Base-by-base conservation (phyloP, 352 stramenopile genomes). In the Pythium aphanidermatum region DNA sequence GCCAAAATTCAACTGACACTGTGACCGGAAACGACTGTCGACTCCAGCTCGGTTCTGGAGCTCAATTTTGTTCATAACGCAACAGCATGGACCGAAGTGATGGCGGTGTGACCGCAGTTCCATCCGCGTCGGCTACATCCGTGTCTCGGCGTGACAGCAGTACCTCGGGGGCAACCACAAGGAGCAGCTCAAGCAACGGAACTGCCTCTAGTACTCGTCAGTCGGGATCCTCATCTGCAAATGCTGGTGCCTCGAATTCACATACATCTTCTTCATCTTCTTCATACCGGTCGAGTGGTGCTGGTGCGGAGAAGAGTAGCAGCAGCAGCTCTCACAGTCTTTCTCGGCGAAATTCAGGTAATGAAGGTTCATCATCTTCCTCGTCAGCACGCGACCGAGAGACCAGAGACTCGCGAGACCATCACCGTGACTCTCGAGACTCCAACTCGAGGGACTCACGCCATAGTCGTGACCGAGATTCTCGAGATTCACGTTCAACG, bases 321-420 rank as follows among this genome's bases (percentile, higher is more conserved):
- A 46, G 44, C 10, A 28, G 50, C 4, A 27, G 28, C 6, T 48
- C 28, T 11, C 42, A 63, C n/a, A 26, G 51, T 29, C 38, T 78
- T 11, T 65, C 73, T 19, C 69, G 70, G 3, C 73, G 76, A 26
- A 74, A 71, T 39, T 84, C 73, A 29, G 35, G 34, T 17, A 42
- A 42, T 25, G 45, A 32, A 8, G 45, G 24, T 8, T 14, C 34
- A 14, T 34, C 23, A 4, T 44, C 37, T 5, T 44, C 39, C 16
- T 51, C 46, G 5, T 40, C 46, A 4, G 16, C 23, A 32, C 21
- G 24, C 38, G 38, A 45, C 21, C 38, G 38, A 10, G 36, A 38
- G 25, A 31, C 37, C 14, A 43, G 51, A 25, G 51, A 56, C 7
- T 49, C 67, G 31, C 43, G 56, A 2, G 51, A 63, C 30, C 47